Conservation (phyloP, 441 rosid species). For the Iberis amara region DNA sequence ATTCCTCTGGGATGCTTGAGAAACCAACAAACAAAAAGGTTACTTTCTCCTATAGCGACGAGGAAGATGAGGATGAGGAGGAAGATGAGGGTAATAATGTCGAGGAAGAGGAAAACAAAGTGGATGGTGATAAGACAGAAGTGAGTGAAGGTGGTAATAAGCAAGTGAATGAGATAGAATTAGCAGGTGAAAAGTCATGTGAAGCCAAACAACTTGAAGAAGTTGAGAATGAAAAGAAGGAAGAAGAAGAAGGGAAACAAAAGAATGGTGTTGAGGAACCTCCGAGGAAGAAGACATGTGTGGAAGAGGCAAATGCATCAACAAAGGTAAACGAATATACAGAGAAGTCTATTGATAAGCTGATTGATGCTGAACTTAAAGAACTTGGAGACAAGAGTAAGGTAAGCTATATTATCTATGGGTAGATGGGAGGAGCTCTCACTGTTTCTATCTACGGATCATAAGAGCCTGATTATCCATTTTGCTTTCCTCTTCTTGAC, state of each 20-base stretch:
- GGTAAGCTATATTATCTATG: constrained; percentile 26
- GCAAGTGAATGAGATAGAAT: constrained; percentile 31
- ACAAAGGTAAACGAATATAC: constrained; percentile 32
- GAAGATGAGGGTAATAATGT: constrained; percentile 33
- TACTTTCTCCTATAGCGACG: constrained; percentile 63
- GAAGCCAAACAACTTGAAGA: constrained; percentile 33
- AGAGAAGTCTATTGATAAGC: constrained; percentile 75
- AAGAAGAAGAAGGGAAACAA: constrained; percentile 31
- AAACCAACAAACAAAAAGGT: constrained; percentile 72
- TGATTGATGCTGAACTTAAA: constrained; percentile 82
- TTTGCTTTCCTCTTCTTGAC: constrained; percentile 19
- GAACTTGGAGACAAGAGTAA: constrained; percentile 92
- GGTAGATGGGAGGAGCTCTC: not conserved
- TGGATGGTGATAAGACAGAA: constrained; percentile 34
- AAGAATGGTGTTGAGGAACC: constrained; percentile 43
- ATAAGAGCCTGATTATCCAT: not conserved
- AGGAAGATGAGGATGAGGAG: constrained; percentile 39
- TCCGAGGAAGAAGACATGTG: constrained; percentile 59
- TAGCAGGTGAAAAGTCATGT: constrained; percentile 32
- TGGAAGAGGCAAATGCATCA: constrained; percentile 44
- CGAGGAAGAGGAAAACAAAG: constrained; percentile 29
- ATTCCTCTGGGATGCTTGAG: constrained; percentile 32
- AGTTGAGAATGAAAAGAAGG: constrained; percentile 26
- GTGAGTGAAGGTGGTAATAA: constrained; percentile 22
- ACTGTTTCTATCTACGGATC: constrained; percentile 1